Evolutionary conservation across 495 filamentous ascomycete genomes (phyloP).

Genomic region (Darksidea phi): DNA sequence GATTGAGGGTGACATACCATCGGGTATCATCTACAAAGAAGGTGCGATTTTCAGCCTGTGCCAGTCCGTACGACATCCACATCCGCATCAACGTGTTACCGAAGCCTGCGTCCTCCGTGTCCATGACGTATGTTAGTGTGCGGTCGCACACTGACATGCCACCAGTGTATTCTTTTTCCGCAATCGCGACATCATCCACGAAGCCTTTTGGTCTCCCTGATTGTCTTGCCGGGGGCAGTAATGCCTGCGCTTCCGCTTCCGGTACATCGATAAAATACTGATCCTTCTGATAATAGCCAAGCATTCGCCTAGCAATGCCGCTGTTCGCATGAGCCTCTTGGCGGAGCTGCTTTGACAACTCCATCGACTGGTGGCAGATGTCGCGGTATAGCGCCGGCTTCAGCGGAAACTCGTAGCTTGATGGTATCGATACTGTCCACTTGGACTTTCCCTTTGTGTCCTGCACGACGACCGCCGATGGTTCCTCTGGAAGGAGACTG

Average conservation of each 20-base stretch:
- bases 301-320: conserved; percentile 45
- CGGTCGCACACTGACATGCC: conserved; percentile 56
- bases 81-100: conserved; percentile 68
- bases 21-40: conserved; percentile 76
- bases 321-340: conserved; percentile 27
- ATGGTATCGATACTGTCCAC: conserved; percentile 72
- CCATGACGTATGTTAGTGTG: conserved; percentile 69
- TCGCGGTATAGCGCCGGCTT: conserved; percentile 56
- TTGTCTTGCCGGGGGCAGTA: conserved; percentile 49
- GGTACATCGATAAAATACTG: conserved; percentile 64
- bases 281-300: conserved; percentile 59
- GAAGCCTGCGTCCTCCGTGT: conserved; percentile 64
- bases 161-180: conserved; percentile 26
- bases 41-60: conserved; percentile 62
- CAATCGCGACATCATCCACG: conserved; percentile 37
- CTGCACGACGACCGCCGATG: conserved; percentile 59
- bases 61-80: conserved; percentile 75
- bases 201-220: conserved; percentile 24
- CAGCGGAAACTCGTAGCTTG: conserved; percentile 58
- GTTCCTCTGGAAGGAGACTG: conserved; percentile 52
- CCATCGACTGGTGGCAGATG: conserved; percentile 59
- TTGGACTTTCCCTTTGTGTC: conserved; percentile 56
- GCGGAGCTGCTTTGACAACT: conserved; percentile 52
- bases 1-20: conserved; percentile 50
- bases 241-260: conserved; percentile 58